Conservation (phyloP, 1,139 yeast genomes). For the Scheffersomyces lignicola region DNA sequence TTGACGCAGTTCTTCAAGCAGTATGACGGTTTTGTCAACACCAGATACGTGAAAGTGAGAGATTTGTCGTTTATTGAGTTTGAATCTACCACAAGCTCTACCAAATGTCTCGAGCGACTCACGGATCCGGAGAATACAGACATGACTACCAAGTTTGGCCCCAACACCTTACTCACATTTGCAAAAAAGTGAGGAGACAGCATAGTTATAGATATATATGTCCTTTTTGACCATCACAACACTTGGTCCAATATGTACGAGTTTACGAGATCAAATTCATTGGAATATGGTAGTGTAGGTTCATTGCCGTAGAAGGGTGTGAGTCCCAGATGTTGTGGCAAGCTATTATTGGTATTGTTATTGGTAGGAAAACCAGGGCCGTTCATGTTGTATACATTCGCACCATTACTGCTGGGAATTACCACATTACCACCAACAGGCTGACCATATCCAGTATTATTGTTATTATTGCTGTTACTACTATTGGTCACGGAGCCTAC, state of each 20-base stretch:
- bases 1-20: constrained; percentile 47
- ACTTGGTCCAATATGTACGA: constrained; percentile 6
- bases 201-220: no score
- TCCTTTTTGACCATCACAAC: no score
- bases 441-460: constrained; percentile 1
- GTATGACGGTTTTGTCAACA: constrained; percentile 60
- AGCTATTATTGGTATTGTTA: no score
- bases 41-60: constrained; percentile 65
- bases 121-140: constrained; percentile 6
- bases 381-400: no score
- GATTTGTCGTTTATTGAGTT: constrained; percentile 83
- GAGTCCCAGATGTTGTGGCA: constrained; percentile 1
- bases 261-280: constrained; percentile 8
- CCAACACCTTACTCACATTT: constrained; percentile 26
- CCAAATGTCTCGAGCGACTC: constrained; percentile 20
- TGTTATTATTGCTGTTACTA: constrained; percentile 3
- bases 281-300: not conserved
- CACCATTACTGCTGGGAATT: no score
- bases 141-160: constrained; percentile 21
- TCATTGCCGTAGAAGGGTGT: not conserved
- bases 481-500: no score
- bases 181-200: constrained; percentile 29
- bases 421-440: constrained; percentile 1
- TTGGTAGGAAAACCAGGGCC: no score
- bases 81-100: constrained; percentile 43